These are phyloP conservation scores for Herpetomonas tarakana DNA, from an alignment of 208 protist species.

Conservation along the genomic window DNA sequence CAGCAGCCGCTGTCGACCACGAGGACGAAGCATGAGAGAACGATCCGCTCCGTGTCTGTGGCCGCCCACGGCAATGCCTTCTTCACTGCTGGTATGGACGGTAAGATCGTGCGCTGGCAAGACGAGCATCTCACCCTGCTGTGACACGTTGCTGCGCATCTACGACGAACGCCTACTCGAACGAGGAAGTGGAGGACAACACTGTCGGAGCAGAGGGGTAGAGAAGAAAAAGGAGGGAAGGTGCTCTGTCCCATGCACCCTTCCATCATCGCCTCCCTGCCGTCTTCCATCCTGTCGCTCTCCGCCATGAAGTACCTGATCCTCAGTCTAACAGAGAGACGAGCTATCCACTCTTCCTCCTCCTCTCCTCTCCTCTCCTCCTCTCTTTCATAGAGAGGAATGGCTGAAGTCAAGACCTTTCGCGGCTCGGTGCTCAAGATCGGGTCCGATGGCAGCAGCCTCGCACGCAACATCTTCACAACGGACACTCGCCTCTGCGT, in stretches of 20 bases:
- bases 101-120: neutral
- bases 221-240: no score
- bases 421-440: constrained; percentile 38
- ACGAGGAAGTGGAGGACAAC: no score
- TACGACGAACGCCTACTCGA: no score
- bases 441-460: constrained; percentile 35
- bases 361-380: neutral
- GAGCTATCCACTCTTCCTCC: no score
- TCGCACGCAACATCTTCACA: constrained; percentile 32
- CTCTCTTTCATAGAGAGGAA: neutral
- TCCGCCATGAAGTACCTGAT: no score
- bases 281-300: no score
- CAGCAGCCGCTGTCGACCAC: neutral
- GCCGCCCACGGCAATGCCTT: neutral
- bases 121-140: constrained; percentile 12
- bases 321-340: no score
- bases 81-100: constrained; percentile 6
- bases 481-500: constrained; percentile 34
- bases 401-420: constrained; percentile 19
- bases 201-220: no score
- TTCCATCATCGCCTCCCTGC: no score
- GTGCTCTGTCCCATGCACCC: no score
- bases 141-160: neutral
- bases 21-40: neutral
- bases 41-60: neutral